phyloP scores from a whole-genome alignment of 1,139 yeast genomes.

The Diutina rugosa region DNA sequence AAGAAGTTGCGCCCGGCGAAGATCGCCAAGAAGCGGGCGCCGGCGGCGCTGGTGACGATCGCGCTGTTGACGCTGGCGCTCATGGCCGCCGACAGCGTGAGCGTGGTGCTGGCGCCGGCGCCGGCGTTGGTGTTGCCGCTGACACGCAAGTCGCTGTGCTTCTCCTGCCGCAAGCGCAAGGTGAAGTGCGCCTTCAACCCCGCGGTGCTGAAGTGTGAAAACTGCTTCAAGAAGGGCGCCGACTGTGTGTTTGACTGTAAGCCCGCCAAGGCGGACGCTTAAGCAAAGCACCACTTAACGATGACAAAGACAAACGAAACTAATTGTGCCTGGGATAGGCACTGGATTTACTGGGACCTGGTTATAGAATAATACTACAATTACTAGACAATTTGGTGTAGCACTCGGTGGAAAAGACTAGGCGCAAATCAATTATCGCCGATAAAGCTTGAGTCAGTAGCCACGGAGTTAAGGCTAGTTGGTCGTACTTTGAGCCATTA shows the following conservation, averaged over 20 bases:
- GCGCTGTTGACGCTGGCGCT: constrained; percentile 3
- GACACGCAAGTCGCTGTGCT: constrained; percentile 8
- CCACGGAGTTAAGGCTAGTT: too few species aligned
- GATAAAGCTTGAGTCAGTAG: too few species aligned
- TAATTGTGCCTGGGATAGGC: background rate
- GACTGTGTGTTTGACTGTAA: constrained; percentile 6
- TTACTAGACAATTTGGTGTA: too few species aligned
- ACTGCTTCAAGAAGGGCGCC: constrained; percentile 7
- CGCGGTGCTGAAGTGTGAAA: constrained; percentile 6
- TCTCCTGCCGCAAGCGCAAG: constrained; percentile 10
- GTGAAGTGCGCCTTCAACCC: constrained; percentile 8
- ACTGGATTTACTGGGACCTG: background rate
- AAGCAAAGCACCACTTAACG: background rate
- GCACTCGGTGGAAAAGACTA: too few species aligned
- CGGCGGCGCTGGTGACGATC: constrained; percentile 3
- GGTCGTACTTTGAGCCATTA: too few species aligned
- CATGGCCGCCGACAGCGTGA: constrained; percentile 2
- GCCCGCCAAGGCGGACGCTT: background rate
- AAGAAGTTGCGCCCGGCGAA: constrained; percentile 2
- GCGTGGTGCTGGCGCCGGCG: background rate
- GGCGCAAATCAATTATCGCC: too few species aligned
- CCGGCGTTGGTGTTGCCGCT: background rate
- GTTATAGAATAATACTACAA: background rate
- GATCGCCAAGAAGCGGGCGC: constrained; percentile 4
- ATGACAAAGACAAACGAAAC: too few species aligned